Base-by-base conservation (phyloP, 2,329 filamentous ascomycete species). In the Paramyrothecium roridum region DNA sequence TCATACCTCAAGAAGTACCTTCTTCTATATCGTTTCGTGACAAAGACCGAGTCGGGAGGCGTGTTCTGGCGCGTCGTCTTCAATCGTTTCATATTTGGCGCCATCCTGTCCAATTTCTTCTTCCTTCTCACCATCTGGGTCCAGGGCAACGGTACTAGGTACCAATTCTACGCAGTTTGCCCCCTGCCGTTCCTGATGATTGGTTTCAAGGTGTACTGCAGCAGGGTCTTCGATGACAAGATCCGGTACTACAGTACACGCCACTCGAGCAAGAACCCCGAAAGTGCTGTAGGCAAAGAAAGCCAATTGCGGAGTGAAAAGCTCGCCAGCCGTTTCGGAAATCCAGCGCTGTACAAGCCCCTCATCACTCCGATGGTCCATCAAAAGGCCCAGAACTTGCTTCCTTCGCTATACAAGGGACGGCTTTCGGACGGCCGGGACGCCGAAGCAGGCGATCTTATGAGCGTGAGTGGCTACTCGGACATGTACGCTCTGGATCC, bases 311-410 rank as follows among this genome's bases (percentile, higher is more conserved):
- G 81, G 64, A 87, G 73, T 67, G 92, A 88, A 70, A 88, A 83
- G 65, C 82, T 92, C 54, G 88, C 83, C 57, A 86, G 85, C 22
- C 83, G 90, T 23, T 99, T 97, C 68, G 93, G 92, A 2, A 91
- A 99, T 69, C 95, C 93, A 1, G 92, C 90, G 4, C 80, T 98
- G 17, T 96, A 95, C 77, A 90, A 89, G 71, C 88, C 90, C 3
- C 80, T 98, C 20, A 93, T 93, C 63, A 96, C 92, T 0, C 93
- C 93, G 3, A 97, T 98, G 93, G 93, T 98, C 3, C 89, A 96
- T 65, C 89, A 91, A 53, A 96, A 90, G 72, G 91, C 91, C 2
- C 90, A 95, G 65, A 92, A 95, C 56, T 81, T 95, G 45, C 81
- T 99, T 11, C 87, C 88, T n/a, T 85, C 89, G 47, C 81, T 99